These are phyloP conservation scores for Tolypocladium tropicale DNA, from an alignment of 2,329 filamentous ascomycete species.

Conservation along the genomic window DNA sequence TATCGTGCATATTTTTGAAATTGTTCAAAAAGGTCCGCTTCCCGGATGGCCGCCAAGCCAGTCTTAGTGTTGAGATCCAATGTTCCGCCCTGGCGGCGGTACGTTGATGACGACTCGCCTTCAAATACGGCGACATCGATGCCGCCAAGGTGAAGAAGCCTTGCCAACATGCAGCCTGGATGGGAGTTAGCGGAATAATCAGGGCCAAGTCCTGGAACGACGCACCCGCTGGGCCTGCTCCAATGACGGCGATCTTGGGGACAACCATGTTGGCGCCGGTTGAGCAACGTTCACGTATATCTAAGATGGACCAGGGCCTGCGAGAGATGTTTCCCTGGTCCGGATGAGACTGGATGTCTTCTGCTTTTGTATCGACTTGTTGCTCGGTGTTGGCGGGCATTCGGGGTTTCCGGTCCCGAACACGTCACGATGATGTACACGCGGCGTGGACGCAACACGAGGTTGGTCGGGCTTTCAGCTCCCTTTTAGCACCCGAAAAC, in stretches of 20 bases:
- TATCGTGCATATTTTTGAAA: slow-evolving; percentile 41
- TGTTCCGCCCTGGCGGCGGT: slow-evolving; percentile 38
- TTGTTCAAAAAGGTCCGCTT: slow-evolving; percentile 36
- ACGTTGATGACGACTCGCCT: slow-evolving; percentile 30
- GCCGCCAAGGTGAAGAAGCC: slow-evolving; percentile 36
- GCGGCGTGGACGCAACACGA: not conserved
- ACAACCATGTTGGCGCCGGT: not conserved
- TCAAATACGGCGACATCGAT: slow-evolving; percentile 41
- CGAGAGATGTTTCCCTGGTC: too few species aligned
- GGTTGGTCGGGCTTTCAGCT: not conserved
- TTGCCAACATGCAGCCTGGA: slow-evolving; percentile 24
- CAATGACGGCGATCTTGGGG: not conserved
- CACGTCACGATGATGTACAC: not conserved
- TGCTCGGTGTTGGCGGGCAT: not conserved
- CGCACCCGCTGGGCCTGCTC: not conserved
- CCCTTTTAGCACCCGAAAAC: not conserved
- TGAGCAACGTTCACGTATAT: too few species aligned
- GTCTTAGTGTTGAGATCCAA: slow-evolving; percentile 43
- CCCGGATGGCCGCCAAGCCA: slow-evolving; percentile 39
- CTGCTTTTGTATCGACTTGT: not conserved
- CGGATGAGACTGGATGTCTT: too few species aligned
- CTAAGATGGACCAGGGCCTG: too few species aligned
- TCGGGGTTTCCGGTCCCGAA: not conserved
- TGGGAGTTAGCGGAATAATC: not conserved
- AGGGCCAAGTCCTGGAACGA: too few species aligned